Evolutionary conservation across 2,329 filamentous ascomycete species (phyloP).

Genomic region (Botrytis elliptica): DNA sequence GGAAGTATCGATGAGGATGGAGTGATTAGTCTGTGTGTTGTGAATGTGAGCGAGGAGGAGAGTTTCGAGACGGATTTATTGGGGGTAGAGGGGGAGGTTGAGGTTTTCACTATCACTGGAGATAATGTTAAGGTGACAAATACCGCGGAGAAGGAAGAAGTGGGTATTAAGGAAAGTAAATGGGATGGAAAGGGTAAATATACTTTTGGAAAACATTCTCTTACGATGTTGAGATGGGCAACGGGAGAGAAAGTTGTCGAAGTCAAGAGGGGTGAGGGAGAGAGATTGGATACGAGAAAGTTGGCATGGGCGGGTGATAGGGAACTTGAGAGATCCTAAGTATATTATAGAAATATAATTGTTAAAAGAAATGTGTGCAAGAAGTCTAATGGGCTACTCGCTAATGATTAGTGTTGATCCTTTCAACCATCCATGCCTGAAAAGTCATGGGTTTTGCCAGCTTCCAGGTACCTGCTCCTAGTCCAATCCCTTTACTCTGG

Average conservation of each 20-base stretch:
- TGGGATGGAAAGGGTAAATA: constrained; percentile 65
- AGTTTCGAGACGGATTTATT: constrained; percentile 59
- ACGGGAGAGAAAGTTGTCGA: constrained; percentile 35
- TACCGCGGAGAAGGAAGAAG: constrained; percentile 60
- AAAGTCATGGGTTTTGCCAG: not conserved
- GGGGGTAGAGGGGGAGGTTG: constrained; percentile 54
- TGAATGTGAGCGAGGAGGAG: constrained; percentile 65
- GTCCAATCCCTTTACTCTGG: not conserved
- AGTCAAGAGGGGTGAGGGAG: constrained; percentile 29
- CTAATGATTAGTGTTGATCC: not conserved
- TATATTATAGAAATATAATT: not conserved
- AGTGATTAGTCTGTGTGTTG: constrained; percentile 64
- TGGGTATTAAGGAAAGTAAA: constrained; percentile 56
- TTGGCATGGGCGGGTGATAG: constrained; percentile 32
- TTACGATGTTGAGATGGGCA: constrained; percentile 62
- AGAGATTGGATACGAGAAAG: constrained; percentile 34
- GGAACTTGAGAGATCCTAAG: constrained; percentile 10
- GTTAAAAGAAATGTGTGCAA: not conserved
- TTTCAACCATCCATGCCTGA: not conserved
- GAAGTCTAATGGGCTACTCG: too few species aligned
- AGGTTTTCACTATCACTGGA: constrained; percentile 64
- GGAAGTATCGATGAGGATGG: constrained; percentile 59
- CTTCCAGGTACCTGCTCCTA: not conserved
- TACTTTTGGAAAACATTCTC: constrained; percentile 66
- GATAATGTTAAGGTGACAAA: constrained; percentile 58